These are phyloP conservation scores for Quercus tomentella DNA, from an alignment of 331 rosid genomes.

Conservation along the genomic window DNA sequence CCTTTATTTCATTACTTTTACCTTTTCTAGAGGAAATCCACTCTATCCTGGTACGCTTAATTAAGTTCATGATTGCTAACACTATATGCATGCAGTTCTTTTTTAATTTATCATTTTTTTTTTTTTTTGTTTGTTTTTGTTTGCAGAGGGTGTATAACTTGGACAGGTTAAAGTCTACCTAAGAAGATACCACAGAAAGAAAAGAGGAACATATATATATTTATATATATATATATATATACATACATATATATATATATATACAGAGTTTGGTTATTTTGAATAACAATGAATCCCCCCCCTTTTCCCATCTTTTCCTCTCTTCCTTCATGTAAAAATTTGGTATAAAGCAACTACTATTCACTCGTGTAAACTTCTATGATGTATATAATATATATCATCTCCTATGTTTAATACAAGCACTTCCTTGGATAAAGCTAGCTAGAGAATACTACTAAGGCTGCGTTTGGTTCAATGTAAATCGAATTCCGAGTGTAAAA, in stretches of 20 bases:
- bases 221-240: background rate
- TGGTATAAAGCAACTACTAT: background rate
- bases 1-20: conserved; percentile 48
- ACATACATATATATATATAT: background rate
- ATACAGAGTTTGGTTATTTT: conserved; percentile 5
- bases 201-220: conserved; percentile 7
- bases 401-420: background rate
- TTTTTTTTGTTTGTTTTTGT: background rate
- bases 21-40: conserved; percentile 71
- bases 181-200: conserved; percentile 11
- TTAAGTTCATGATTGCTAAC: conserved; percentile 6
- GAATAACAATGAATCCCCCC: background rate
- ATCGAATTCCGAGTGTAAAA: no score
- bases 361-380: background rate
- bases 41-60: conserved; percentile 54
- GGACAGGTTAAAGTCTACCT: conserved; percentile 67
- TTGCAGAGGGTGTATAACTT: conserved; percentile 65
- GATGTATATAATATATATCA: background rate
- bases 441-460: background rate
- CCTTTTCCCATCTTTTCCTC: background rate
- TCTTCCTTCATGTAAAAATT: conserved; percentile 13
- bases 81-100: background rate
- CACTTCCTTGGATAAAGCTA: background rate
- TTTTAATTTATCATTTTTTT: background rate
- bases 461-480: no score